Evolutionary conservation across 2,329 filamentous ascomycete species (phyloP).

Genomic region (Alternaria hordeiaustralica): DNA sequence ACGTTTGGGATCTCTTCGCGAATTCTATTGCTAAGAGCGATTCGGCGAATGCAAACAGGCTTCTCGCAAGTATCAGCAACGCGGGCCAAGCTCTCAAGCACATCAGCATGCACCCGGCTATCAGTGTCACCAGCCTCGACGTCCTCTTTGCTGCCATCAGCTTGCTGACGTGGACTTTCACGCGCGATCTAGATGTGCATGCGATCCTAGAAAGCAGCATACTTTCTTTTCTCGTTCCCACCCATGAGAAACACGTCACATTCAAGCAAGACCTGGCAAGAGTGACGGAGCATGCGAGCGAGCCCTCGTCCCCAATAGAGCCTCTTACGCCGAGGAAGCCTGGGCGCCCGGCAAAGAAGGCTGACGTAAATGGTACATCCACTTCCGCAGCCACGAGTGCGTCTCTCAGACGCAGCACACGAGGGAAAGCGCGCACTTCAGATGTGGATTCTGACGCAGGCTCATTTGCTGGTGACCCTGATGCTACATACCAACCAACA

Average conservation of each 20-base stretch:
- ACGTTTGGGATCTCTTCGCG: slow-evolving; percentile 41
- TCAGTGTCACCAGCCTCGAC: slow-evolving; percentile 65
- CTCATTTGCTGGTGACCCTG: slow-evolving; percentile 20
- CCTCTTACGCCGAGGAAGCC: slow-evolving; percentile 31
- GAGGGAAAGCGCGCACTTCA: slow-evolving; percentile 15
- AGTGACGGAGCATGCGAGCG: slow-evolving; percentile 13
- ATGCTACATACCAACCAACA: slow-evolving; percentile 37
- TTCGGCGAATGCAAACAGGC: slow-evolving; percentile 38
- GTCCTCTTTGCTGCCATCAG: slow-evolving; percentile 62
- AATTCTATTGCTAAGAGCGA: slow-evolving; percentile 56
- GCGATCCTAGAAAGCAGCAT: slow-evolving; percentile 55
- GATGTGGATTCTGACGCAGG: slow-evolving; percentile 34
- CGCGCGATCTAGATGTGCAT: slow-evolving; percentile 58
- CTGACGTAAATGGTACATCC: slow-evolving; percentile 19
- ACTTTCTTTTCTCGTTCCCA: slow-evolving; percentile 34
- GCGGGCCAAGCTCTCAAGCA: slow-evolving; percentile 53
- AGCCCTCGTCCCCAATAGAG: slow-evolving; percentile 11
- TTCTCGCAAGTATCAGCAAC: slow-evolving; percentile 33
- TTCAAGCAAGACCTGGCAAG: slow-evolving; percentile 20
- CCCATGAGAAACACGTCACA: slow-evolving; percentile 38
- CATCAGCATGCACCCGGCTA: slow-evolving; percentile 63
- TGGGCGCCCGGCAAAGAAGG: slow-evolving; percentile 37
- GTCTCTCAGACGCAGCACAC: slow-evolving; percentile 28
- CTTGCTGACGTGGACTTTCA: slow-evolving; percentile 65
- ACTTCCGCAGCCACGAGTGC: slow-evolving; percentile 10